Evolutionary conservation across 2,329 filamentous ascomycete species (phyloP), one percentile per base, ranked within the genome.

Genomic region (Colletotrichum godetiae): DNA sequence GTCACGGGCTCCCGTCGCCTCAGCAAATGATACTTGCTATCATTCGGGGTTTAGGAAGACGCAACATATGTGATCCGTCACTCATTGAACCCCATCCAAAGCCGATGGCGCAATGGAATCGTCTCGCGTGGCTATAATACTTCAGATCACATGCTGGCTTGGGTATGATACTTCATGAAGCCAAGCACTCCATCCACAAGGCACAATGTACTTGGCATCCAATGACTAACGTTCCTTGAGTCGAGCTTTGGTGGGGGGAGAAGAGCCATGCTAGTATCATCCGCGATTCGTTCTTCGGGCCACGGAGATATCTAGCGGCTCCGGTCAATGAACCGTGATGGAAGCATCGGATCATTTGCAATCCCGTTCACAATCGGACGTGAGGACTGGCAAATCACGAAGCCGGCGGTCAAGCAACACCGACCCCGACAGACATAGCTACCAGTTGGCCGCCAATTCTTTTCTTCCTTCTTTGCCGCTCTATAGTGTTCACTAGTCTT

Each of bases 391-490:
- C 22, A 58, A 22, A 49, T 8, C 4, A 53, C 10, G 6, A 46
- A 22, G 46, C 49, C 55, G 55, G 68, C 33, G 63, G 13, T 56
- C 19, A 49, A 24, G 53, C 65, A 42, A 68, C 37, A 37, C 15
- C 57, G 31, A 68, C 46, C 46, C 19, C 58, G 58, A 58, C 53
- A 46, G 58, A 58, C 58, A 35, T 24, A 35, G 37, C 29, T 29
- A 35, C 24, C n/a, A 29, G 56, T 37, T 57, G 22, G 55, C 19
- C 19, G 5, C 52, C 24, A 52, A 22, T 42, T 29, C 27, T 4
- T 42, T 37, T 15, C 19, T 42, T 15, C 13, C 19, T 42, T 2
- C 6, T 55, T 68, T 35, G 52, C 52, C 52, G 59, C 27, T 22
- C 49, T n/a, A 42, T 27, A 33, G 33, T 49, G 19, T 24, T 27